Base-by-base conservation (phyloP, 1,284 basidiomycete genomes). In the Ceratobasidium sp. region DNA sequence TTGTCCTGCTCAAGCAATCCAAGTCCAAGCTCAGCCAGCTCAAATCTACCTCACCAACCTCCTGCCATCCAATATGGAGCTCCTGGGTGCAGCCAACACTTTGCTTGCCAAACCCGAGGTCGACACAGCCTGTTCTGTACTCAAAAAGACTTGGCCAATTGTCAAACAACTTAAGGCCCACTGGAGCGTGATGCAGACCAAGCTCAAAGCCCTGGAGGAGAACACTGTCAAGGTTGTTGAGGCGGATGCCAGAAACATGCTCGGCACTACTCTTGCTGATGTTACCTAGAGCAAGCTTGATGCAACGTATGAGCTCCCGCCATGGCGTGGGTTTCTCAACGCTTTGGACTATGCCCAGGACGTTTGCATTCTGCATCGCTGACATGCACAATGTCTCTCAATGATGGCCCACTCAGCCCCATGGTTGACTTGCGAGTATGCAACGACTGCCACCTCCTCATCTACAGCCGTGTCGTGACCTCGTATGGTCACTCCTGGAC, bases 1-100 rank as follows among this genome's bases (percentile, higher is more conserved):
- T 99, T 84, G 96, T 99, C 20, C 91, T 99, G 76, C 91, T 93
- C 83, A 98, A 99, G 86, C 92, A 98, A 35, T 90, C 94, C 49
- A 96, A 96, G 85, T 98, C 95, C 60, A 99, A 99, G 86, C 92
- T 99, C 90, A 94, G 58, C 98, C 98, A 1, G 97, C 93, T n/a
- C 91, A 94, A 79, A 98, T 96, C 23, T 99, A 98, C 84, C 89
- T 99, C 77, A 89, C 90, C 78, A 94, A 98, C 81, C 88, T 99
- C 26, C 89, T 99, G 71, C n/a, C n/a, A n/a, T 88, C 90, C 73
- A 98, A 99, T 83, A 88, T 99, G 56, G 93, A 95, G 79, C 87
- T 98, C 39, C 91, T 99, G 76, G 93, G 94, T 8, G 88, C 91
- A 11, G 90, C 95, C 78, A 99, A 99, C 83, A 89, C 92, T 11